These are phyloP conservation scores for Xerocomus brunneocitrinus DNA, from an alignment of 768 basidiomycete species.

Conservation along the genomic window DNA sequence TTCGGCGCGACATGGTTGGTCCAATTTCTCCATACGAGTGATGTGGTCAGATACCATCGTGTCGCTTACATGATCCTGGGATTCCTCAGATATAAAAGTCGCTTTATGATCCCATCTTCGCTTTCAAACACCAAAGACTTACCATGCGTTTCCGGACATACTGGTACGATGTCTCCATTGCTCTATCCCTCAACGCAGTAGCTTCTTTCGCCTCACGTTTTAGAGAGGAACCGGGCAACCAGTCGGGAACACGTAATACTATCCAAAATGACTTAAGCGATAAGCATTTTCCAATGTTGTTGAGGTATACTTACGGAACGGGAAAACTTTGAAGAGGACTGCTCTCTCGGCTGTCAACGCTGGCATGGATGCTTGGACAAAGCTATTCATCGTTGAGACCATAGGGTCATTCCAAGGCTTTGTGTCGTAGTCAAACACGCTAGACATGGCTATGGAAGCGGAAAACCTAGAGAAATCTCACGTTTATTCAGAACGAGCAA, in stretches of 20 bases:
- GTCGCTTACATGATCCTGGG: background rate
- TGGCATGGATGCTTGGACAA: background rate
- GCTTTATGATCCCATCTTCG: background rate
- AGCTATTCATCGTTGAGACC: background rate
- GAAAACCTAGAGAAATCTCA: conserved; percentile 21
- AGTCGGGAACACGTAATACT: conserved; percentile 22
- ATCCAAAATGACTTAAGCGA: background rate
- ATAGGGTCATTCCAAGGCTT: conserved; percentile 6
- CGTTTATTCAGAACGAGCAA: background rate
- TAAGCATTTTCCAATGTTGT: too few species aligned
- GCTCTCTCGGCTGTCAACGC: conserved; percentile 4
- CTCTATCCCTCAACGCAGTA: background rate
- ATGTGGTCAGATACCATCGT: conserved; percentile 15
- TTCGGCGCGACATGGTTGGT: background rate
- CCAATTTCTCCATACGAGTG: conserved; percentile 14
- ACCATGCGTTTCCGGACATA: conserved; percentile 29
- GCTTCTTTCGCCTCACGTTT: conserved; percentile 28
- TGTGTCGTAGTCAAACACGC: conserved; percentile 15
- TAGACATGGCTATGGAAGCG: conserved; percentile 24
- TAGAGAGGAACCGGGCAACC: conserved; percentile 38
- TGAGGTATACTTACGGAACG: conserved; percentile 11
- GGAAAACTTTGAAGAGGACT: conserved; percentile 4
- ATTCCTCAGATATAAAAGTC: background rate
- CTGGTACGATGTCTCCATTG: conserved; percentile 21
- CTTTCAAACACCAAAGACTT: background rate